Evolutionary conservation across 306 rosid species (phyloP).

Genomic region (Begonia loranthoides): DNA sequence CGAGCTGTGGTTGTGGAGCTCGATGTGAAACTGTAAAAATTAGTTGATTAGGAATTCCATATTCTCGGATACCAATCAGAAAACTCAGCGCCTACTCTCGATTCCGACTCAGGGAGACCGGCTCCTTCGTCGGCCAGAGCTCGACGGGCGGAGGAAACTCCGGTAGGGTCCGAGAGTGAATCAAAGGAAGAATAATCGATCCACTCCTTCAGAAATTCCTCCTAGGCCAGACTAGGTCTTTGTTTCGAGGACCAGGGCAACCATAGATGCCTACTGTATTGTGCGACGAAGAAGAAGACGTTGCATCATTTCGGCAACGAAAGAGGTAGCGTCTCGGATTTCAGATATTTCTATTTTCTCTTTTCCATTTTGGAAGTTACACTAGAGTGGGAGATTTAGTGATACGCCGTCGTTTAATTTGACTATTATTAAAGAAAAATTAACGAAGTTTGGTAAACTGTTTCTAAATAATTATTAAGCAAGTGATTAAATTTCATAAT

Average conservation of each 20-base stretch:
- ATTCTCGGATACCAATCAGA: neutral
- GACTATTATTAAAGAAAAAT: no score
- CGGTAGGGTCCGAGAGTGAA: constrained; percentile 32
- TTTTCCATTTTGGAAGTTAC: no score
- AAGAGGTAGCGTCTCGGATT: constrained; percentile 52
- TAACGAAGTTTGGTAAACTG: no score
- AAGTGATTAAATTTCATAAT: no score
- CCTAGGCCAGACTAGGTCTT: constrained; percentile 36
- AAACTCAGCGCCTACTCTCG: constrained; percentile 16
- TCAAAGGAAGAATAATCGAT: constrained; percentile 40
- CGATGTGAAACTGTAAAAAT: constrained; percentile 12
- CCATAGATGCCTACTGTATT: constrained; percentile 24
- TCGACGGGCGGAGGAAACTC: constrained; percentile 46
- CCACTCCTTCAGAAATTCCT: constrained; percentile 45
- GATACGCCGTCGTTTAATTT: no score
- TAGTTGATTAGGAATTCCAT: no score
- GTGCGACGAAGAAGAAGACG: constrained; percentile 48
- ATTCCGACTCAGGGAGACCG: constrained; percentile 25
- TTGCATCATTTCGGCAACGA: constrained; percentile 57
- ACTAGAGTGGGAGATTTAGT: no score
- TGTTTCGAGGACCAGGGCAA: constrained; percentile 24
- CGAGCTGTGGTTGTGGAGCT: constrained; percentile 57
- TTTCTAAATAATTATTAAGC: no score
- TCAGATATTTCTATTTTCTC: no score
- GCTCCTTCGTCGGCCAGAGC: constrained; percentile 34